These are phyloP conservation scores for Gryganskiella cystojenkinii DNA, from an alignment of 192 early-diverging fungal species.

Conservation along the genomic window DNA sequence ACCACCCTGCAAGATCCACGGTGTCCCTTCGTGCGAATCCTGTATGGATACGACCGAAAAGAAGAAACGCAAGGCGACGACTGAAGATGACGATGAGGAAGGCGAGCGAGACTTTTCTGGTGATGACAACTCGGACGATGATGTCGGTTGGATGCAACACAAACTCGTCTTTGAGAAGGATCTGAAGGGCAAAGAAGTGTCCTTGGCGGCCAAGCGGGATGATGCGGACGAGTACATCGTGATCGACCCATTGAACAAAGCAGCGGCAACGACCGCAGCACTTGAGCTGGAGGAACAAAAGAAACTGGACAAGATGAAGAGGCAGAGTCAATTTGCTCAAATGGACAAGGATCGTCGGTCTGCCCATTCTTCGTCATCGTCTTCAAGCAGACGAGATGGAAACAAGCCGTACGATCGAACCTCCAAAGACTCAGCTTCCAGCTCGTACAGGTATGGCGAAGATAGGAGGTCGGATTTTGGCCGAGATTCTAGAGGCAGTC, in stretches of 20 bases:
- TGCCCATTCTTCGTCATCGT: background rate
- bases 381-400: background rate
- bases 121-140: constrained; percentile 52
- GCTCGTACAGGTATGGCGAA: constrained; percentile 12
- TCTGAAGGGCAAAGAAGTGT: constrained; percentile 64
- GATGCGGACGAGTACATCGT: constrained; percentile 75
- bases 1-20: constrained; percentile 74
- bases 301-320: constrained; percentile 28
- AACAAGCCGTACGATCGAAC: constrained; percentile 17
- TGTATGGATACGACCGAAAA: constrained; percentile 67
- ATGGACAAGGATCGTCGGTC: background rate
- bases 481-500: background rate
- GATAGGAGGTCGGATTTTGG: constrained; percentile 14
- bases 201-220: constrained; percentile 59
- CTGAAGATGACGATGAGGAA: constrained; percentile 34
- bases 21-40: constrained; percentile 73
- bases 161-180: constrained; percentile 82
- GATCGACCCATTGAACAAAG: constrained; percentile 69
- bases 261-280: constrained; percentile 21
- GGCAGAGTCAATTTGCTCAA: background rate
- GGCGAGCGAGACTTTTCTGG: constrained; percentile 36
- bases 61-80: constrained; percentile 25
- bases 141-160: constrained; percentile 82
- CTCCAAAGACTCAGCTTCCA: constrained; percentile 7
- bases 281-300: constrained; percentile 47